Base-by-base conservation (phyloP, 1,284 basidiomycete species). In the Sporisorium exsertum region DNA sequence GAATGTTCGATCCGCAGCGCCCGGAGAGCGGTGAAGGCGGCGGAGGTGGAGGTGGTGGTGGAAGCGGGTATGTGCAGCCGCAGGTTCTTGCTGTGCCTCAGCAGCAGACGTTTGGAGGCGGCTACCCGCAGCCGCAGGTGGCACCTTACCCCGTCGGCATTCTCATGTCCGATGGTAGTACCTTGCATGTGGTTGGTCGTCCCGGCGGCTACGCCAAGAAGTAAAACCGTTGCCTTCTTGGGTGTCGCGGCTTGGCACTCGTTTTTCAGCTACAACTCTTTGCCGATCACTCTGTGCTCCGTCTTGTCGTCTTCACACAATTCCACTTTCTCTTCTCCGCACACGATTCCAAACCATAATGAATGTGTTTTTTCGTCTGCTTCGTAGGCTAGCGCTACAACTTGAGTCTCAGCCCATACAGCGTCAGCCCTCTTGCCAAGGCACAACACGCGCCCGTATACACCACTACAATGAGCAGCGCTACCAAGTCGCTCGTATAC, bases 401-500 rank as follows among this genome's bases (percentile, higher is more conserved):
- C 32, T 57, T 64, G 33, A 80, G 49, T 32, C 62, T 58, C n/a
- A 72, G 29, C 29, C 69, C 66, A 20, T 18, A 47, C 6, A 9
- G 26, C 1, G 60, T 62, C 33, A 75, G n/a, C 24, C 35, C 24
- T 16, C 59, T 40, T 5, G 79, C 79, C 24, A 64, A 15, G 0
- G 18, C 74, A 40, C 93, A 27, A 91, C 93, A 32, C 90, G 83
- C 0, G 82, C 86, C 87, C 3, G 90, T 87, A 86, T 99, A 98
- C 1, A 79, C 81, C 3, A 87, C 75, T 12, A 98, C 86, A 20
- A 96, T 88, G 7, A 87, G 53, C 87, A 96, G 88, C 1, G 93
- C 91, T 40, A 86, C 80, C 26, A 65, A 59, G 63, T 91, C 87
- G 0, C 88, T 86, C 15, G 89, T 88, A 81, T 95, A 94, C 91